phyloP scores from a whole-genome alignment of 768 basidiomycete genomes.

The Hypholoma sublateritium region DNA sequence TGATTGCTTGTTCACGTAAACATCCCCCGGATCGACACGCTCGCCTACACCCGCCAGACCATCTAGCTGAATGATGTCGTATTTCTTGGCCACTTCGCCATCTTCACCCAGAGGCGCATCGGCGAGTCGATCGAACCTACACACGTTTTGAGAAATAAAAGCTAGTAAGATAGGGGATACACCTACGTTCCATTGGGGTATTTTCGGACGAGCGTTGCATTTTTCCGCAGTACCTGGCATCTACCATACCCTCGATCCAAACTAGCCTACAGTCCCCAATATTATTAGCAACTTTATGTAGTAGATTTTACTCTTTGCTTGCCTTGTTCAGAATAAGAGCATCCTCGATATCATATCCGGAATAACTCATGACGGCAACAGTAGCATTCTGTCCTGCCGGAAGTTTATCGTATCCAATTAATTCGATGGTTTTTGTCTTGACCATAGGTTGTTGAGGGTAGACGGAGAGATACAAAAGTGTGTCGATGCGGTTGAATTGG shows the following conservation, averaged over 20 bases:
- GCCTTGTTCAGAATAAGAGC: conserved; percentile 95
- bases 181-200: conserved; percentile 97
- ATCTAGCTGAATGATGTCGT: conserved; percentile 88
- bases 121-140: conserved; percentile 89
- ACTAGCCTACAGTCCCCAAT: conserved; percentile 60
- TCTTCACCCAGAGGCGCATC: conserved; percentile 88
- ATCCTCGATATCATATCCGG: conserved; percentile 99
- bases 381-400: conserved; percentile 99
- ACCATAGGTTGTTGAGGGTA: conserved; percentile 99
- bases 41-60: conserved; percentile 96
- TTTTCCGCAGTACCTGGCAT: conserved; percentile 97
- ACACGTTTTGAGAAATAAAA: conserved; percentile 8
- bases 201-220: conserved; percentile 89
- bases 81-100: conserved; percentile 77
- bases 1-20: conserved; percentile 96
- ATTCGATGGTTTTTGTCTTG: conserved; percentile 96
- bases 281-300: not conserved
- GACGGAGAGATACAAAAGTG: conserved; percentile 93
- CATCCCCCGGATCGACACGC: conserved; percentile 87
- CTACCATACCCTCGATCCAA: conserved; percentile 96
- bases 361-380: conserved; percentile 98
- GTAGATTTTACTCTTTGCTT: conserved; percentile 11
- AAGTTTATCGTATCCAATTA: conserved; percentile 93
- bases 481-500: conserved; percentile 97
- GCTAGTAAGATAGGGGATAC: not conserved